Evolutionary conservation across 2,329 filamentous ascomycete genomes (phyloP).

Genomic region (Colletotrichum destructivum): DNA sequence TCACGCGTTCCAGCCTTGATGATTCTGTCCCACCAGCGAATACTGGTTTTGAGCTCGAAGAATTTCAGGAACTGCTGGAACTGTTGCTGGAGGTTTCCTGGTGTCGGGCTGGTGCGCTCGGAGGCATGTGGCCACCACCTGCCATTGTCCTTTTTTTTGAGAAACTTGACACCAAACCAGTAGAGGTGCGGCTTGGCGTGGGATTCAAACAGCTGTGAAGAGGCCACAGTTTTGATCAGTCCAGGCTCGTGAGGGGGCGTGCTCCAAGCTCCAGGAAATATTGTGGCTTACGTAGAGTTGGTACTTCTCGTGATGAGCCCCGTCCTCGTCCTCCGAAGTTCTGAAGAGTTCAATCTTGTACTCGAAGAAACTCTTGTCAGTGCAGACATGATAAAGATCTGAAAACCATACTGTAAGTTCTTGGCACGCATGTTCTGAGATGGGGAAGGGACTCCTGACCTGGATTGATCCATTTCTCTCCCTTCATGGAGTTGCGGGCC

Average conservation of each 20-base stretch:
- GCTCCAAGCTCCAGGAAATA: not conserved
- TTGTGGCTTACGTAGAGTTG: constrained; percentile 68
- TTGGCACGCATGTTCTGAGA: not conserved
- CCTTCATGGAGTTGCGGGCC: constrained; percentile 51
- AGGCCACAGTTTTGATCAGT: not conserved
- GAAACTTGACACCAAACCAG: constrained; percentile 69
- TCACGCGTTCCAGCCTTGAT: constrained; percentile 51
- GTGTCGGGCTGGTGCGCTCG: constrained; percentile 56
- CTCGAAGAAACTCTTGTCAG: constrained; percentile 72
- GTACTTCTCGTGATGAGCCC: constrained; percentile 52
- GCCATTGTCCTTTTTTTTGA: constrained; percentile 55
- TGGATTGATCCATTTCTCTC: constrained; percentile 62
- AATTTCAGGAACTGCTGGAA: constrained; percentile 68
- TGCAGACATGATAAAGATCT: constrained; percentile 77
- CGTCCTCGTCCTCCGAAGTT: constrained; percentile 29
- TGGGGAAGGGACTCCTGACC: constrained; percentile 56
- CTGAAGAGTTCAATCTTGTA: constrained; percentile 72
- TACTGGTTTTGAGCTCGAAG: constrained; percentile 71
- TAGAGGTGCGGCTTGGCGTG: constrained; percentile 72
- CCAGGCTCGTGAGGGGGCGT: not conserved
- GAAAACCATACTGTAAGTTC: not conserved
- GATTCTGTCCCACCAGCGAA: constrained; percentile 72
- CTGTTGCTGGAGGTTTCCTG: constrained; percentile 59
- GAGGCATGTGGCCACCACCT: constrained; percentile 25
- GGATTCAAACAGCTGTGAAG: constrained; percentile 77